Base-by-base conservation (phyloP, 2,329 filamentous ascomycete genomes). In the Didymella glomerata region DNA sequence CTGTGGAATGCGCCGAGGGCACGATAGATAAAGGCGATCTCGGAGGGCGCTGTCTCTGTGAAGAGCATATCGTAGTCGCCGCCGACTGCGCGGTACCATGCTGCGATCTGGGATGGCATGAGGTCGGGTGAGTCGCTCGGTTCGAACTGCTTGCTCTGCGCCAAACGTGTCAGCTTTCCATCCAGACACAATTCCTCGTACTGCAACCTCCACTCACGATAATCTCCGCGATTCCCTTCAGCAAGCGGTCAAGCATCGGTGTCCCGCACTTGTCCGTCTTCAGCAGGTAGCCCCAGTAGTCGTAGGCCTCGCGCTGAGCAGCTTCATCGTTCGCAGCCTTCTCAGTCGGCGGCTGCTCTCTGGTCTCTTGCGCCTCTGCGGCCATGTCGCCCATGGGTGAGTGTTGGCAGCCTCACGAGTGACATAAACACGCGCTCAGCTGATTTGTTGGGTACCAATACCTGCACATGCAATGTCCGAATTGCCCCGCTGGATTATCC, bases 1-100 rank as follows among this genome's bases (percentile, higher is more conserved):
- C 88, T 88, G 78, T 98, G 94, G 69, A 93, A 90, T 75, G 94
- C 97, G 67, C 94, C 95, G 50, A 96, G 86, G 8, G 91, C 91
- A 71, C 92, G 90, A 83, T 96, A 98, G 65, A 97, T 95, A 79
- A 92, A 96, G 27, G 93, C 95, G 63, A 99, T 88, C 42, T 90
- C 89, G 36, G 87, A 81, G 60, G 88, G 80, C 20, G 90, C 88
- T 32, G 90, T 91, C 3, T 89, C 84, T 41, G 94, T 82, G 76
- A 98, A 98, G 53, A 98, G 85, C 24, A 81, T 74, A 57, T 83
- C 81, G 75, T 81, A 72, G 78, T 81, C 67, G 68, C 79, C 75
- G 68, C 81, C 67, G 61, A 82, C 72, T 53, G 80, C 74, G 61
- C 78, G 78, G 73, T 84, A 83, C 77, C 82, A 83, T 40, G 76